Base-by-base conservation (phyloP, 164 flowering plant species). In the Houttuynia cordata region DNA sequence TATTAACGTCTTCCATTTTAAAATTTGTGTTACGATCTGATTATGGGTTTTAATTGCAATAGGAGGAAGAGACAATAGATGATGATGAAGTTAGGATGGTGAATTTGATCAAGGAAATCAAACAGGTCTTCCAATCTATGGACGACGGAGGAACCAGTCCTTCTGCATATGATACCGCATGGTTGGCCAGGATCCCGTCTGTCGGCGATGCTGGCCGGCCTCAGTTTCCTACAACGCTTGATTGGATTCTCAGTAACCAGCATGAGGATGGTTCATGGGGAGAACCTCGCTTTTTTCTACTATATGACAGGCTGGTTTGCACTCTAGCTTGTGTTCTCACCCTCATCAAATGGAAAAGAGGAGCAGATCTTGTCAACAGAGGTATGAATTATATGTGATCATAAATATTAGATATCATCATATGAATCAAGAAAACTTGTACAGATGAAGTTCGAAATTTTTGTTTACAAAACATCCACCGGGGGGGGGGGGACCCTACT, bases 191-290 rank as follows among this genome's bases (percentile, higher is more conserved):
- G 56, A 34, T 51, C 25, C 22, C 24, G 14, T 8, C 41, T 7
- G 19, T 41, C 7, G 45, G 24, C 19, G 41, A 37, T 18, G 23
- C 23, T 13, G 22, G 30, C 12, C 9, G 17, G 14, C 64, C 64
- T 9, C 56, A 61, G n/a, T 61, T 61, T 22, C 64, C 64, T 12
- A 24, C 55, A 18, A 51, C 64, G 9, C 64, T 61, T 14, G 42
- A 50, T 8, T 61, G 64, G 64, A 51, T 61, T 23, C 41, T 61
- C 9, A n/a, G 17, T 19, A 61, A 61, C 45, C 64, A 61, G 56
- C 40, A 50, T n/a, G 56, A 25, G 5, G 64, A 61, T 51, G 64
- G 64, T 25, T 61, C 64, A 10, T 61, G 64, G 64, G 64, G 63
- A 17, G 64, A 61, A 51, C 55, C 56, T 20, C 20, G 21, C 55